Conservation (phyloP, 129 eudicot genomes). For the Silybum marianum region DNA sequence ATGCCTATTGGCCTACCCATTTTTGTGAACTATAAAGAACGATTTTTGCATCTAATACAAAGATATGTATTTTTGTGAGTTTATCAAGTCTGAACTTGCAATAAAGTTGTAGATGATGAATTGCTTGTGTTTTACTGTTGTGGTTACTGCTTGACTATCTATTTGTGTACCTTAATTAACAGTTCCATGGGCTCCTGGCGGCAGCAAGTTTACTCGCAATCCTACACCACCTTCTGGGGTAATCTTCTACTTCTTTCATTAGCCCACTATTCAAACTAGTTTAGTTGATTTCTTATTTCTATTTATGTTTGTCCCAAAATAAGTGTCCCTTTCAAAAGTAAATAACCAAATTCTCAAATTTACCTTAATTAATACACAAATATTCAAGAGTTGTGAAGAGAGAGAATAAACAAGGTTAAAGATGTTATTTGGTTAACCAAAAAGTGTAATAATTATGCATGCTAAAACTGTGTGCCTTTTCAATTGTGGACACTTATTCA, state of each 20-base stretch:
- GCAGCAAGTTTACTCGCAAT: constrained; percentile 92
- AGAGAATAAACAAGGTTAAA: too few species aligned
- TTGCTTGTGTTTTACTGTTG: not conserved
- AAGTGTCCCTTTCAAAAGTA: too few species aligned
- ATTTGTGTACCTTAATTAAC: constrained; percentile 23
- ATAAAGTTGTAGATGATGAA: constrained; percentile 7
- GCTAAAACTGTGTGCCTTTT: too few species aligned
- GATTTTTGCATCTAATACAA: not conserved
- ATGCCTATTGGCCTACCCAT: not conserved
- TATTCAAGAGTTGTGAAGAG: too few species aligned
- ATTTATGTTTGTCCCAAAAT: too few species aligned
- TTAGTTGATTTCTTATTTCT: not conserved
- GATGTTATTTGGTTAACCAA: too few species aligned
- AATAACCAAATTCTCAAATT: too few species aligned
- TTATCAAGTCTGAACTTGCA: not conserved
- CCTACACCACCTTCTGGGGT: constrained; percentile 98
- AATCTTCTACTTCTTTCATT: constrained; percentile 25
- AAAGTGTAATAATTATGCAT: too few species aligned
- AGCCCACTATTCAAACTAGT: not conserved
- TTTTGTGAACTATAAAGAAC: not conserved
- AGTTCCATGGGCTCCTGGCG: constrained; percentile 99
- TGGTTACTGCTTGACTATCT: not conserved
- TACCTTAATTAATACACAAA: too few species aligned
- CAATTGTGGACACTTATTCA: too few species aligned
- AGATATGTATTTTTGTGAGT: not conserved